These are phyloP conservation scores for Pelargonium nanum DNA, from an alignment of 345 rosid genomes.

Conservation along the genomic window DNA sequence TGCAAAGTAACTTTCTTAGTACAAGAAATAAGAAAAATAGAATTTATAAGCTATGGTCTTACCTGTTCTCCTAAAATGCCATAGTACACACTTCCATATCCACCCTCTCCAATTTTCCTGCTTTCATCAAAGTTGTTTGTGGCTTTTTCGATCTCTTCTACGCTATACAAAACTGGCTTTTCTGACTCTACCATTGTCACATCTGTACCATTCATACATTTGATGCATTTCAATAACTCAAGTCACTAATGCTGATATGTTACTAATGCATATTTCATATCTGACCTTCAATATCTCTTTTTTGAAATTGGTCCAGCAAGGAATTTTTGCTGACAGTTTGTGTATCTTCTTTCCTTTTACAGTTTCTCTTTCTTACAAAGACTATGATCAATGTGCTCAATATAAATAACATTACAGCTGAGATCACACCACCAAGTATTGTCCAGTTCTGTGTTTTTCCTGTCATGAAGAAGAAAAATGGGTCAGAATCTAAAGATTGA, in stretches of 20 bases:
- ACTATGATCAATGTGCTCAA: conserved; percentile 11
- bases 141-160: conserved; percentile 21
- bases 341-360: conserved; percentile 1
- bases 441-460: conserved; percentile 6
- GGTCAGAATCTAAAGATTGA: no score
- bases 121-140: conserved; percentile 20
- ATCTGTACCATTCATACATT: conserved; percentile 5
- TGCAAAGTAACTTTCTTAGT: background rate
- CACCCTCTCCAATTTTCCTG: conserved; percentile 26
- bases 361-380: conserved; percentile 10
- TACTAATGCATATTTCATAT: background rate
- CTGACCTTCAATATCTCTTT: conserved; percentile 15
- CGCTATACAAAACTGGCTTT: conserved; percentile 11
- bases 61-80: conserved; percentile 17
- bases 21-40: background rate
- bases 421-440: conserved; percentile 7
- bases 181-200: conserved; percentile 17
- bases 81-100: conserved; percentile 25
- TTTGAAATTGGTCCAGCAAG: conserved; percentile 6
- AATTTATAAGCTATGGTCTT: background rate
- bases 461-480: conserved; percentile 6
- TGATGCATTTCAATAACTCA: no score
- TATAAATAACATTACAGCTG: conserved; percentile 10
- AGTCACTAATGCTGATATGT: background rate
- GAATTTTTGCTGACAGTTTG: conserved; percentile 8